Evolutionary conservation across 2,329 filamentous ascomycete species (phyloP).

Genomic region (Sporothrix mexicana): DNA sequence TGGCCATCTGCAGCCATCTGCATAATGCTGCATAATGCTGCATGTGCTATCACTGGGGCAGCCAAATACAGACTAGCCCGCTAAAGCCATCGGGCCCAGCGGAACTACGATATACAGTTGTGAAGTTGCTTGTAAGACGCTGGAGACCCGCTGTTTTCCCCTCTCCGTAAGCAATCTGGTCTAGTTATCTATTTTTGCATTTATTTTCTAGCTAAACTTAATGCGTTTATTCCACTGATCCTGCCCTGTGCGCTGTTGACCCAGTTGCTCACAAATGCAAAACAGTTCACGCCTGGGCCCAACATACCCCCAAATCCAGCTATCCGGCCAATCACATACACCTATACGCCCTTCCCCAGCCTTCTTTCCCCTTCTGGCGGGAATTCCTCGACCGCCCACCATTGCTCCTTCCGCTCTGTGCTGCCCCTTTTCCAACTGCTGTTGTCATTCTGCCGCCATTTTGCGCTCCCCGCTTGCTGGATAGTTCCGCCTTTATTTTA

Average conservation of each 20-base stretch:
- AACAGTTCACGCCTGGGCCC: slow-evolving; percentile 2
- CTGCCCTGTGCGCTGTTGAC: background rate
- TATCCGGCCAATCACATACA: slow-evolving; percentile 28
- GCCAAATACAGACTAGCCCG: slow-evolving; percentile 15
- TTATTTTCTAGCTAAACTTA: background rate
- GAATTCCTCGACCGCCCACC: slow-evolving; percentile 18
- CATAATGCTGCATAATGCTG: background rate
- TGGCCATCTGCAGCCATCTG: background rate
- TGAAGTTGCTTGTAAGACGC: background rate
- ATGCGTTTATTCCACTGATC: background rate
- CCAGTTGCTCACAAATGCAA: slow-evolving; percentile 31
- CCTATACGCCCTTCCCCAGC: slow-evolving; percentile 34
- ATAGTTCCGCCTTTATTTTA: background rate
- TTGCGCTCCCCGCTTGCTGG: background rate
- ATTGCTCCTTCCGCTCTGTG: slow-evolving; percentile 18
- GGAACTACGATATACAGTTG: slow-evolving; percentile 17
- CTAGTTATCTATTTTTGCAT: slow-evolving; percentile 5
- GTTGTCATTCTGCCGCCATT: slow-evolving; percentile 14
- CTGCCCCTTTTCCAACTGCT: slow-evolving; percentile 13
- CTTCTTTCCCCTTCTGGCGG: slow-evolving; percentile 36
- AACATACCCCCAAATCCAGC: slow-evolving; percentile 6
- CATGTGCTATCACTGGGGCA: slow-evolving; percentile 9
- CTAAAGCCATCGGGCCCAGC: background rate
- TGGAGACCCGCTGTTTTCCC: slow-evolving; percentile 12
- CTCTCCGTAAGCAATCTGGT: background rate